These are phyloP conservation scores for Lunularia cruciata DNA, from an alignment of 225 moss, liverwort and hornwort genomes.

Conservation along the genomic window DNA sequence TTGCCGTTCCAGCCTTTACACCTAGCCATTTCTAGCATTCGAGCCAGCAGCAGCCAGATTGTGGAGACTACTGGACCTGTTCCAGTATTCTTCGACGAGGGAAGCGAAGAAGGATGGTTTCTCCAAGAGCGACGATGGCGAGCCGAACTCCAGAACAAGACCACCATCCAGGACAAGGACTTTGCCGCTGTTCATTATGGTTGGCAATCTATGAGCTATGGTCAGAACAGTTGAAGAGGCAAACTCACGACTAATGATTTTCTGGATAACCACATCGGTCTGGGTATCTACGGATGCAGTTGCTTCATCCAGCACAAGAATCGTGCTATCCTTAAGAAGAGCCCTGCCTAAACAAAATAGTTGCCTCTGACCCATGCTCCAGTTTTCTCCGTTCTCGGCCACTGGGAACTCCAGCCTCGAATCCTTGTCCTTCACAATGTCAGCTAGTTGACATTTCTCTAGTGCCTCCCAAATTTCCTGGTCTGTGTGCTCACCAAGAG, in stretches of 20 bases:
- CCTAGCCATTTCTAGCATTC: no score
- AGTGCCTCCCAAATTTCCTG: conserved; percentile 62
- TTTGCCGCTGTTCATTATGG: conserved; percentile 42
- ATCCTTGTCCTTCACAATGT: conserved; percentile 35
- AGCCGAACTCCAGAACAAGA: conserved; percentile 30
- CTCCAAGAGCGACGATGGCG: conserved; percentile 31
- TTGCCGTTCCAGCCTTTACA: no score
- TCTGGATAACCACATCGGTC: conserved; percentile 36
- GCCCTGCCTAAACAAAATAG: conserved; percentile 40
- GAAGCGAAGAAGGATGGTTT: conserved; percentile 37
- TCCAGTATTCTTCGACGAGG: conserved; percentile 42
- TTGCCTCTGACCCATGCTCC: conserved; percentile 50
- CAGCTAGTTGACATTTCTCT: conserved; percentile 38
- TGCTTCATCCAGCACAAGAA: conserved; percentile 46
- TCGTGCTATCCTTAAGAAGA: conserved; percentile 22
- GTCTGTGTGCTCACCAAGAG: conserved; percentile 57
- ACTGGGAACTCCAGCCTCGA: conserved; percentile 30
- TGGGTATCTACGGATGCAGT: conserved; percentile 48
- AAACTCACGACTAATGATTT: conserved; percentile 27
- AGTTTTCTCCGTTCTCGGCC: conserved; percentile 42
- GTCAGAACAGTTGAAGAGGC: conserved; percentile 32
- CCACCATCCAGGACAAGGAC: conserved; percentile 41
- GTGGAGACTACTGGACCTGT: conserved; percentile 24
- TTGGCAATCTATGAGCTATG: conserved; percentile 43
- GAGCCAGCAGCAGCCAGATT: conserved; percentile 1